Base-by-base conservation (phyloP, 345 rosid species). In the Capsella bursapastoris region DNA sequence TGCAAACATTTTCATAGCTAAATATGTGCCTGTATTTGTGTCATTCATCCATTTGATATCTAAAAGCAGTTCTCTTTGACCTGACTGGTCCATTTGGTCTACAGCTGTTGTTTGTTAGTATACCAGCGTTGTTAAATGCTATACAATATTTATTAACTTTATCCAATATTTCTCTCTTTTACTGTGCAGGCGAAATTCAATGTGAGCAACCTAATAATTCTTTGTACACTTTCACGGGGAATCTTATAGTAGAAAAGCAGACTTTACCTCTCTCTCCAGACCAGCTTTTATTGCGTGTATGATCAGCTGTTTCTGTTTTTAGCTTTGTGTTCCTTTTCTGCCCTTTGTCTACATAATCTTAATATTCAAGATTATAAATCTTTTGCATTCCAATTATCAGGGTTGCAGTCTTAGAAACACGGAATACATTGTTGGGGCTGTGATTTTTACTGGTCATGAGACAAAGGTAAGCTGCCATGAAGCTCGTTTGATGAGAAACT, bases 151-250 rank as follows among this genome's bases (percentile, higher is more conserved):
- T 38, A 38, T 38, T 4, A 38, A 38, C 43, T 10, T 38, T 38
- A 38, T 38, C 58, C 50, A 35, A 45, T 28, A 37, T 37, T 28
- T 55, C 12, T 78, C 28, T 62, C 47, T 73, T 76, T 77, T 78
- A 55, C 80, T 61, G 37, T 87, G 75, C 83, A 95, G 97, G 97
- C 78, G 97, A 95, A 88, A 83, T 95, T 80, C 97, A 95, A 81
- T 95, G 97, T 73, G 99, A 95, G 84, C 96, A 95, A 61, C 99
- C 99, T 3, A 95, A 95, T 71, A 95, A 92, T 79, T 95, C 99
- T 4, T 80, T 95, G 81, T 90, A 95, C 84, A 95, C 98, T 43
- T 95, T 92, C 86, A 89, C 94, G 16, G 99, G 99, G 72, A 95
- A 95, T 85, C 93, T 95, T 74, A 71, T 95, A 43, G 74, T 87